A percentile compares a stretch with the other conserved stretches of the same genome.
Conservation (phyloP, 2,329 filamentous ascomycete species). For the Lecanicillium sp. region DNA sequence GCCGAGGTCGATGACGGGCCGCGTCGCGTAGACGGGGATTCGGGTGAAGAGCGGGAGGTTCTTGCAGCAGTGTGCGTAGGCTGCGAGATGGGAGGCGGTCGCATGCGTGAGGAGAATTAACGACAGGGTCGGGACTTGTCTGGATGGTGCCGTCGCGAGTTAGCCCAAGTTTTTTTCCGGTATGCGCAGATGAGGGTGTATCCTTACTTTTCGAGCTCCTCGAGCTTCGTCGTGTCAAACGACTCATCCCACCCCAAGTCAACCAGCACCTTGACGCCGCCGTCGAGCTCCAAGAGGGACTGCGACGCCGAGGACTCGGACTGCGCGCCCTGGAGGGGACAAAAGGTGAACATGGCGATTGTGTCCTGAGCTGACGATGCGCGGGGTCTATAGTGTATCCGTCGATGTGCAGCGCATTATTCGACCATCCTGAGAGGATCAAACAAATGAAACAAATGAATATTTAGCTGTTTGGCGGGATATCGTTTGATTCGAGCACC, state of each 20-base stretch:
- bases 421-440: too few species aligned
- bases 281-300: slow-evolving; percentile 94
- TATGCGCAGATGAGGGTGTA: too few species aligned
- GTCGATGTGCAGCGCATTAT: too few species aligned
- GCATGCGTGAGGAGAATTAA: slow-evolving; percentile 92
- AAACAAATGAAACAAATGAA: too few species aligned
- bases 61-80: slow-evolving; percentile 95
- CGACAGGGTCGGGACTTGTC: slow-evolving; percentile 80
- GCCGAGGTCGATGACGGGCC: slow-evolving; percentile 86
- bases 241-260: slow-evolving; percentile 94
- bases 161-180: too few species aligned
- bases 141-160: too few species aligned
- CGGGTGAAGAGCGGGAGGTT: slow-evolving; percentile 86
- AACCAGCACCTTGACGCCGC: slow-evolving; percentile 88
- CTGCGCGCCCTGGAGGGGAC: slow-evolving; percentile 82
- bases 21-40: slow-evolving; percentile 90
- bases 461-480: too few species aligned
- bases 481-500: too few species aligned
- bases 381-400: too few species aligned
- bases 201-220: slow-evolving; percentile 81
- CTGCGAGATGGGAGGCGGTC: slow-evolving; percentile 83
- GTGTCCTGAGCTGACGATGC: not conserved
- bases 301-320: slow-evolving; percentile 81
- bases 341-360: slow-evolving; percentile 91
- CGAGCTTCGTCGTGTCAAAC: slow-evolving; percentile 75